phyloP scores from a whole-genome alignment of 75 land plant species.

The Pinus albicaulis region DNA sequence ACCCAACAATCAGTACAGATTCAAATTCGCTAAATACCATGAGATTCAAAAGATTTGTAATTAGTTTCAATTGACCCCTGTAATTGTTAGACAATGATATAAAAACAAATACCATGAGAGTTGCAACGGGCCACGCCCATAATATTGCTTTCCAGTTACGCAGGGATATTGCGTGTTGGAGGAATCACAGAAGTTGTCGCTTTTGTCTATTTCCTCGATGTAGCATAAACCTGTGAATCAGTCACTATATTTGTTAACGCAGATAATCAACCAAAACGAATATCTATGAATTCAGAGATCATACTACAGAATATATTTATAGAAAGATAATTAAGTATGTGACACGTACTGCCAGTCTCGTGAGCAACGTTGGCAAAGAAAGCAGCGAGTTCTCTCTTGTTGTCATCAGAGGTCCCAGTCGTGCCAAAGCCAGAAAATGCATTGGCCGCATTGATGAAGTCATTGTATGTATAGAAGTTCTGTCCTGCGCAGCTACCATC shows the following conservation, averaged over 20 bases:
- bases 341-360: slow-evolving; percentile 45
- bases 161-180: neutral
- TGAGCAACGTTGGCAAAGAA: slow-evolving; percentile 53
- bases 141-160: neutral
- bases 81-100: too few relatives aligned
- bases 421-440: slow-evolving; percentile 41
- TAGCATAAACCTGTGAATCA: neutral
- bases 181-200: neutral
- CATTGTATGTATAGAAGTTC: slow-evolving; percentile 19
- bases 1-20: too few relatives aligned
- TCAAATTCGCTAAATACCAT: too few relatives aligned
- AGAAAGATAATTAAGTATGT: too few relatives aligned
- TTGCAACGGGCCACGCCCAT: neutral
- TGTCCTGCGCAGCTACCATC: slow-evolving; percentile 6
- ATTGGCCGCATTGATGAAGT: slow-evolving; percentile 24
- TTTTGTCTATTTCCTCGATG: neutral
- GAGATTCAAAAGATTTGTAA: too few relatives aligned
- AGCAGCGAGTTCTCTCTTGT: slow-evolving; percentile 56
- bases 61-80: too few relatives aligned
- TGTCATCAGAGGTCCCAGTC: slow-evolving; percentile 17
- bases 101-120: neutral
- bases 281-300: too few relatives aligned
- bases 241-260: neutral
- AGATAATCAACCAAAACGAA: neutral
- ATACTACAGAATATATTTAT: too few relatives aligned